Base-by-base conservation (phyloP, 2,329 filamentous ascomycete species). In the Colletotrichum kahawae region DNA sequence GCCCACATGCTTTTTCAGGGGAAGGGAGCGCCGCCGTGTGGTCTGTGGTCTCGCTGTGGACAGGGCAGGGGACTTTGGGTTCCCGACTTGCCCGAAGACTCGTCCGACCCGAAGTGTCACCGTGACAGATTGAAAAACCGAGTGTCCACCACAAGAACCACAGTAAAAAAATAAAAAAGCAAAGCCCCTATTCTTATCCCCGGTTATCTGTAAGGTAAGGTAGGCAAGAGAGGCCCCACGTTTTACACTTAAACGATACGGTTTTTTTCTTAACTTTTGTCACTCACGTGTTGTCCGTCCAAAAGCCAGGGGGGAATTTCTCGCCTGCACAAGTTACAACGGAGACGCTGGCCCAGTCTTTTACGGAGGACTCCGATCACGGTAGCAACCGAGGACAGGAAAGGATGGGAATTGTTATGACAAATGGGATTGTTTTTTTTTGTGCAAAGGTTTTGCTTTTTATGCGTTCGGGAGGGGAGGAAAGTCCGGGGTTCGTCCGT, bases 341-440 rank as follows among this genome's bases (percentile, higher is more conserved):
- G 18, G 31, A 31, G 57, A 62, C 43, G 43, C 38, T 36, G 21
- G 21, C 21, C 21, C 43, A n/a, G 5, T 65, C 16, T 65, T 43
- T 43, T 43, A 68, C 66, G 66, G 54, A 68, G 33, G 54, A 68
- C 66, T 57, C 66, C 66, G 66, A 68, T 57, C 66, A 59, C 34
- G 66, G 66, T 68, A 43, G 54, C 33, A 68, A 59, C 66, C 54
- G 57, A 69, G 56, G 14, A 2, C 12, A 21, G 1, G 29, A n/a
- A 3, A 24, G n/a, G 27, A 54, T 67, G 21, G 33, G 65, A 31
- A 59, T 59, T 67, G 33, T 36, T 54, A 31, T 62, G 54, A 69
- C 56, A 62, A 69, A 62, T 69, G 67, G 36, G 33, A 51, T 69
- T 48, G 34, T 34, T 24, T 24, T 4, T 24, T 24, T 24, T 24